These are phyloP conservation scores for Casuarina equisetifolia DNA, from an alignment of 306 rosid species.

Conservation along the genomic window DNA sequence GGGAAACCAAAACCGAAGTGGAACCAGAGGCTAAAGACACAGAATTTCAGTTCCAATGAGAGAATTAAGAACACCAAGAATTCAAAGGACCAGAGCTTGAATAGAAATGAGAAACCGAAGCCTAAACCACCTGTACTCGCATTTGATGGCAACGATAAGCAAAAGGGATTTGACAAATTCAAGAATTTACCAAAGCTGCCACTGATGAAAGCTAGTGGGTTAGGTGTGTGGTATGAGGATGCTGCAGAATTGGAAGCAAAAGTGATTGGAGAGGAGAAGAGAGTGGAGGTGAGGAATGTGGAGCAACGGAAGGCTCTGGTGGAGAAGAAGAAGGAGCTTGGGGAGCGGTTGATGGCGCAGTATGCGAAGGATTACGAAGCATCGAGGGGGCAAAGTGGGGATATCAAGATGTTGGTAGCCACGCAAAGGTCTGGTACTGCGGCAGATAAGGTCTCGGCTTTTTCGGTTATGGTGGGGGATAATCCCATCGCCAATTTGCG, in stretches of 20 bases:
- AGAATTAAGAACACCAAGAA: slow-evolving; percentile 21
- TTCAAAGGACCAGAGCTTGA: slow-evolving; percentile 24
- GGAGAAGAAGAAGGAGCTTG: slow-evolving; percentile 67
- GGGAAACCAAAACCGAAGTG: slow-evolving; percentile 19
- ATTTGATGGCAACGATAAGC: slow-evolving; percentile 41
- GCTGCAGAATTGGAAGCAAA: slow-evolving; percentile 65
- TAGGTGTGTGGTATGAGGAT: slow-evolving; percentile 80
- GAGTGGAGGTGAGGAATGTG: slow-evolving; percentile 39
- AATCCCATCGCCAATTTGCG: slow-evolving; percentile 82
- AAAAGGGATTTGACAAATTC: slow-evolving; percentile 45
- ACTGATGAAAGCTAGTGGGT: slow-evolving; percentile 52
- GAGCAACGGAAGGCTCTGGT: slow-evolving; percentile 70
- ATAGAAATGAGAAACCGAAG: slow-evolving; percentile 45
- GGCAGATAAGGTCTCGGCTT: slow-evolving; percentile 87
- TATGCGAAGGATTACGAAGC: slow-evolving; percentile 70
- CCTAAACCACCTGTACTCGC: slow-evolving; percentile 58
- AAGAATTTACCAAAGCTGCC: slow-evolving; percentile 78
- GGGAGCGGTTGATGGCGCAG: slow-evolving; percentile 86
- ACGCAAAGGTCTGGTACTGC: slow-evolving; percentile 97
- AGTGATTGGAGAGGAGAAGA: slow-evolving; percentile 65
- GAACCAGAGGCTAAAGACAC: slow-evolving; percentile 9
- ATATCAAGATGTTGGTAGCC: slow-evolving; percentile 76
- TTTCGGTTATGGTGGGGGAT: slow-evolving; percentile 81
- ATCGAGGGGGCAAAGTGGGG: slow-evolving; percentile 78
- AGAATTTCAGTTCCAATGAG: background rate